phyloP scores from a whole-genome alignment of 2,329 filamentous ascomycete genomes.

The Trichoderma polysporum region DNA sequence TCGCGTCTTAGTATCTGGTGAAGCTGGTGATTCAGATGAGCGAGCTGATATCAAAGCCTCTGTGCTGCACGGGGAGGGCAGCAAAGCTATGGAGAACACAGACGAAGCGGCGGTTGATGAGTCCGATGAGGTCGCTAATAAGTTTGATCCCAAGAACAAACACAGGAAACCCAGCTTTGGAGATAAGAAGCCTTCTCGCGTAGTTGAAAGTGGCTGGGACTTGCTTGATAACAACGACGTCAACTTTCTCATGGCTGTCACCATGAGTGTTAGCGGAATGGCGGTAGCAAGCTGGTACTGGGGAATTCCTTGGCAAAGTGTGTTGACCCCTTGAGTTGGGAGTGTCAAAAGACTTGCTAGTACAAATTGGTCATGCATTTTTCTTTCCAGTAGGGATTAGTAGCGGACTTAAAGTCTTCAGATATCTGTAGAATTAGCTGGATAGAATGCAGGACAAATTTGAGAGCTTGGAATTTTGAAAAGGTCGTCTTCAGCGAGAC shows the following conservation, averaged over 20 bases:
- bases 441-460: background rate
- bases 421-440: background rate
- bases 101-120: conserved; percentile 36
- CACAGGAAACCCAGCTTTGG: conserved; percentile 54
- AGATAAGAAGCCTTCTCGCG: conserved; percentile 58
- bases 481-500: too few species aligned
- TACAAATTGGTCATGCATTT: background rate
- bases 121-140: conserved; percentile 39
- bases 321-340: background rate
- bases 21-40: conserved; percentile 32
- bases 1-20: conserved; percentile 50
- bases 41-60: conserved; percentile 42
- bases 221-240: conserved; percentile 93
- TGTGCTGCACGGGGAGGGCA: conserved; percentile 45
- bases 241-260: conserved; percentile 85
- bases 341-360: background rate
- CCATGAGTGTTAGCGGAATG: conserved; percentile 80
- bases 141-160: conserved; percentile 52
- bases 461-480: too few species aligned
- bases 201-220: conserved; percentile 66
- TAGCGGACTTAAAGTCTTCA: too few species aligned
- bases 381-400: background rate
- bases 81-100: conserved; percentile 42
- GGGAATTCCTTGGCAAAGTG: conserved; percentile 45
- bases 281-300: conserved; percentile 60